These are phyloP conservation scores for Rhizoclosmatium globosum DNA, from an alignment of 192 early-diverging fungal species.

Conservation along the genomic window DNA sequence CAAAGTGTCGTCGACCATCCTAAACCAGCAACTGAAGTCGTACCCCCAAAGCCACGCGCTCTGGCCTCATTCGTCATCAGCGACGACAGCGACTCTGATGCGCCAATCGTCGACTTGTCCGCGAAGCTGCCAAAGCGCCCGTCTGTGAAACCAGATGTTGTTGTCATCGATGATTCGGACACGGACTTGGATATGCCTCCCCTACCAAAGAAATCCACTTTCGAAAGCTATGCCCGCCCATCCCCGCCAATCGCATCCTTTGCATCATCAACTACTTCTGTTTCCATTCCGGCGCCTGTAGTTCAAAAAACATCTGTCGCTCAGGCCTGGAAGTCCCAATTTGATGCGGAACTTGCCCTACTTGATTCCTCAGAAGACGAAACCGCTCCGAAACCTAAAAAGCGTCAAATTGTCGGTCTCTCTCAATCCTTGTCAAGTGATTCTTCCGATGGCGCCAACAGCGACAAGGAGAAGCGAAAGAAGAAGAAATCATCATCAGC, in stretches of 20 bases:
- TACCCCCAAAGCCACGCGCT: background rate
- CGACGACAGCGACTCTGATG: background rate
- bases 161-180: slow-evolving; percentile 17
- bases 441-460: background rate
- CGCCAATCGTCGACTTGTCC: background rate
- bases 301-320: too few species aligned
- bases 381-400: background rate
- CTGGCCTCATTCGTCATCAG: background rate
- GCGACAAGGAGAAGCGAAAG: background rate
- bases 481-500: background rate
- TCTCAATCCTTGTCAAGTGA: background rate
- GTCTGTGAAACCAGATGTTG: background rate
- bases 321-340: background rate
- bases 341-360: background rate
- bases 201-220: too few species aligned
- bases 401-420: background rate
- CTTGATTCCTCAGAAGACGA: background rate
- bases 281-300: background rate
- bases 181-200: background rate
- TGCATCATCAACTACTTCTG: background rate
- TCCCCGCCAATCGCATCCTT: background rate
- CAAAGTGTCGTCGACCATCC: background rate
- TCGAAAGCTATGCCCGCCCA: background rate
- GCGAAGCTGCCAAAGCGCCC: too few species aligned
- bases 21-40: background rate